Percentiles rank a stretch among this genome's conserved stretches.
Evolutionary conservation across 345 rosid species (phyloP).

Genomic region (Odontarrhena argentea): DNA sequence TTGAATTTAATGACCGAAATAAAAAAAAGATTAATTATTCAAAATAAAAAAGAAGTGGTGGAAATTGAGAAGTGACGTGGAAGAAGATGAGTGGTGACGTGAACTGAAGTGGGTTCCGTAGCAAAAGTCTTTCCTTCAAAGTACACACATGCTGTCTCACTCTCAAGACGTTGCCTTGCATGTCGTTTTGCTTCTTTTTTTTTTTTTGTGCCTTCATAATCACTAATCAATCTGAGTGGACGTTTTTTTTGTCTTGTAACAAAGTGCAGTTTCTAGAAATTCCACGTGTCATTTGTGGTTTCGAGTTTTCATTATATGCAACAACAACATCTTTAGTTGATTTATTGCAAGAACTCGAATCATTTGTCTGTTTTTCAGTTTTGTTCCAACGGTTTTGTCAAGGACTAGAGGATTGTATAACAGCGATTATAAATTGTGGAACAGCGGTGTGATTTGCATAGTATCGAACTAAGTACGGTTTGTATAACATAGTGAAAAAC

Average conservation of each 20-base stretch:
- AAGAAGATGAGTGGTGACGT: slow-evolving; percentile 42
- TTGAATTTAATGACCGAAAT: slow-evolving; percentile 16
- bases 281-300: slow-evolving; percentile 28
- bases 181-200: slow-evolving; percentile 33
- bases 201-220: too few relatives aligned
- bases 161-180: slow-evolving; percentile 37
- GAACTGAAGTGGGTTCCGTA: slow-evolving; percentile 29
- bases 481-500: too few relatives aligned
- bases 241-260: not conserved
- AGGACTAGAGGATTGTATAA: not conserved
- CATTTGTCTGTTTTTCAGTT: slow-evolving; percentile 8
- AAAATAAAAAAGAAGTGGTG: slow-evolving; percentile 32
- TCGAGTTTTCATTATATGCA: not conserved
- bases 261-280: slow-evolving; percentile 20
- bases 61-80: slow-evolving; percentile 35
- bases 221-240: slow-evolving; percentile 5
- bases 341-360: not conserved
- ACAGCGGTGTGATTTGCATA: too few relatives aligned
- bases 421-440: too few relatives aligned
- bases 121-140: slow-evolving; percentile 18
- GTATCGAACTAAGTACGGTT: too few relatives aligned
- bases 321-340: not conserved
- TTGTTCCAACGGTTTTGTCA: slow-evolving; percentile 6
- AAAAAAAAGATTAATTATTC: not conserved
- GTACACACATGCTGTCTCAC: slow-evolving; percentile 38